phyloP scores from a whole-genome alignment of 257 asterid species.

The Cinchona pubescens region DNA sequence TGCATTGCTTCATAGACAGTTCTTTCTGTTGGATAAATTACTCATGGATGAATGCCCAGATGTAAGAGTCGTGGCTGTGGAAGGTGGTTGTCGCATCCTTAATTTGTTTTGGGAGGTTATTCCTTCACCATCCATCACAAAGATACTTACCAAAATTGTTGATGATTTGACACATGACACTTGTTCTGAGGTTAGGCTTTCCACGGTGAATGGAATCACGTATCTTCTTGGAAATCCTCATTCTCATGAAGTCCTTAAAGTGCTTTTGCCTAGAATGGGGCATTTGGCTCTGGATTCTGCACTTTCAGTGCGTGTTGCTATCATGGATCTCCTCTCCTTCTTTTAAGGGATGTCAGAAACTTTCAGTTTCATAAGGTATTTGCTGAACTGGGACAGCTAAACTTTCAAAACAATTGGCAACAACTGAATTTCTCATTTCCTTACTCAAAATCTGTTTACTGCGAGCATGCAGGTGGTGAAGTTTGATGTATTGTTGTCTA shows the following conservation, averaged over 20 bases:
- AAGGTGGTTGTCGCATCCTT: conserved; percentile 90
- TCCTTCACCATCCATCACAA: conserved; percentile 76
- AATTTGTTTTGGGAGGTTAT: conserved; percentile 90
- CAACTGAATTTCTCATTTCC: conserved; percentile 19
- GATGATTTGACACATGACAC: conserved; percentile 67
- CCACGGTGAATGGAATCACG: conserved; percentile 75
- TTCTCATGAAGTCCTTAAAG: conserved; percentile 95
- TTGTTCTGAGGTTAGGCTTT: conserved; percentile 81
- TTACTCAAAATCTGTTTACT: conserved; percentile 8
- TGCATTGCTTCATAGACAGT: conserved; percentile 68
- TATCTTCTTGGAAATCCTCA: conserved; percentile 90
- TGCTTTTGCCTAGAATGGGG: conserved; percentile 84
- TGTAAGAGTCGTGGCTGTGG: conserved; percentile 89
- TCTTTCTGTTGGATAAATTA: conserved; percentile 76
- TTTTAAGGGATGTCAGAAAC: conserved; percentile 54
- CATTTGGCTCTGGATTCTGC: conserved; percentile 63
- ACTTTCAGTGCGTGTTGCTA: conserved; percentile 65
- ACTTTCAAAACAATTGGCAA: conserved; percentile 4
- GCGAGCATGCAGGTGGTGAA: conserved; percentile 60
- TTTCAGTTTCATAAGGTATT: conserved; percentile 90
- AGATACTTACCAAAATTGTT: conserved; percentile 61
- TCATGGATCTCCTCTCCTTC: conserved; percentile 83
- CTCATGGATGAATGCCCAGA: conserved; percentile 86
- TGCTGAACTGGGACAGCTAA: conserved; percentile 13
- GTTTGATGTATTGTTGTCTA: conserved; percentile 56